Percentiles rank a stretch among this genome's conserved stretches.
Evolutionary conservation across 305 asterid species (phyloP).

Genomic region (Ilex paraguariensis): DNA sequence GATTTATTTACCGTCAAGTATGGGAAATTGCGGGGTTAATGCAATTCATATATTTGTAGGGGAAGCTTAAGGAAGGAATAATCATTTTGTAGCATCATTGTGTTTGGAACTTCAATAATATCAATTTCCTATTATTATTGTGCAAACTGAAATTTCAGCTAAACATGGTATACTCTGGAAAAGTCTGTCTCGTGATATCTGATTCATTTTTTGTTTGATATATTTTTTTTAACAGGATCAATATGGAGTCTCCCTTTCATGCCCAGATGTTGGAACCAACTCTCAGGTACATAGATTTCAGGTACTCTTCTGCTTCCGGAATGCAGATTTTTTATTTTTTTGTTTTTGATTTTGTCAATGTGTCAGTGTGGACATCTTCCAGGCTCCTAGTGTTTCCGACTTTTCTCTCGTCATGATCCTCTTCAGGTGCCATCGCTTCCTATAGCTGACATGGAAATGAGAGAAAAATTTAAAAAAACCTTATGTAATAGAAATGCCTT

Average conservation of each 20-base stretch:
- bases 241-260: conserved; percentile 52
- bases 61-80: too few relatives aligned
- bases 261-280: conserved; percentile 56
- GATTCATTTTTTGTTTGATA: conserved; percentile 16
- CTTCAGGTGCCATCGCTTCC: too few relatives aligned
- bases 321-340: conserved; percentile 8
- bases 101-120: neutral
- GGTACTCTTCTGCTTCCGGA: conserved; percentile 38
- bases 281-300: conserved; percentile 66
- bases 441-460: too few relatives aligned
- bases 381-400: too few relatives aligned
- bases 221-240: conserved; percentile 47
- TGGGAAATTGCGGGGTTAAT: too few relatives aligned
- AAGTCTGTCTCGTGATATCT: neutral
- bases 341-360: neutral
- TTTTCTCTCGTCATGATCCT: too few relatives aligned
- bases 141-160: neutral
- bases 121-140: neutral
- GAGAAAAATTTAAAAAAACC: too few relatives aligned
- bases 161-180: neutral
- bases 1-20: too few relatives aligned
- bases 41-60: too few relatives aligned
- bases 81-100: neutral
- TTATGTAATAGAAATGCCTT: too few relatives aligned
- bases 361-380: too few relatives aligned